These are phyloP conservation scores for Saccharomycopsis amapae DNA, from an alignment of 805 yeast genomes.

Conservation along the genomic window DNA sequence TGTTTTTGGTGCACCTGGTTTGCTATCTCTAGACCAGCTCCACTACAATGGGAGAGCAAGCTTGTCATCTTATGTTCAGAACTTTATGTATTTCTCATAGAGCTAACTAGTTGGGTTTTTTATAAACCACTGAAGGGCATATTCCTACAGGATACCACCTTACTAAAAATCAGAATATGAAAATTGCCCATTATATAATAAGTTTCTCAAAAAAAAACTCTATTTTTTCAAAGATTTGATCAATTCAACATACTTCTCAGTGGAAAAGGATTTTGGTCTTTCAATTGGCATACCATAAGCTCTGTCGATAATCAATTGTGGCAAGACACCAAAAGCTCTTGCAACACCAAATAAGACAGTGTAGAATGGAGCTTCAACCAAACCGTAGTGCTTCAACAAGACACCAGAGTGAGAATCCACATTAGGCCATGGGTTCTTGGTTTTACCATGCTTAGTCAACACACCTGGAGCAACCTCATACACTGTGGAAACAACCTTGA, in stretches of 20 bases:
- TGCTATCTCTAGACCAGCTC: too few relatives aligned
- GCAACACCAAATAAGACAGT: conserved; percentile 81
- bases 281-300: conserved; percentile 72
- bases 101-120: too few relatives aligned
- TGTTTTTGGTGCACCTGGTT: too few relatives aligned
- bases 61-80: too few relatives aligned
- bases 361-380: conserved; percentile 65
- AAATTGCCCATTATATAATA: too few relatives aligned
- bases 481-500: conserved; percentile 57
- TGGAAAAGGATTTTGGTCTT: conserved; percentile 86
- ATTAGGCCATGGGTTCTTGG: conserved; percentile 81
- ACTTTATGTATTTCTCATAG: too few relatives aligned
- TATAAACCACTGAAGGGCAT: too few relatives aligned
- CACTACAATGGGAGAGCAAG: too few relatives aligned
- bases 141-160: too few relatives aligned
- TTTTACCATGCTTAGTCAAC: conserved; percentile 70
- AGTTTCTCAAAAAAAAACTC: conserved; percentile 1
- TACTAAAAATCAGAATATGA: too few relatives aligned
- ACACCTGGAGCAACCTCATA: conserved; percentile 71
- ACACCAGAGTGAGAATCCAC: conserved; percentile 79
- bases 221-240: conserved; percentile 38
- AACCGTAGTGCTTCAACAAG: conserved; percentile 71
- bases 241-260: conserved; percentile 83
- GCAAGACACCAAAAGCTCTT: conserved; percentile 71
- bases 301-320: conserved; percentile 76